Evolutionary conservation across 768 basidiomycete genomes (phyloP).

Genomic region (Tulasnella sp.): DNA sequence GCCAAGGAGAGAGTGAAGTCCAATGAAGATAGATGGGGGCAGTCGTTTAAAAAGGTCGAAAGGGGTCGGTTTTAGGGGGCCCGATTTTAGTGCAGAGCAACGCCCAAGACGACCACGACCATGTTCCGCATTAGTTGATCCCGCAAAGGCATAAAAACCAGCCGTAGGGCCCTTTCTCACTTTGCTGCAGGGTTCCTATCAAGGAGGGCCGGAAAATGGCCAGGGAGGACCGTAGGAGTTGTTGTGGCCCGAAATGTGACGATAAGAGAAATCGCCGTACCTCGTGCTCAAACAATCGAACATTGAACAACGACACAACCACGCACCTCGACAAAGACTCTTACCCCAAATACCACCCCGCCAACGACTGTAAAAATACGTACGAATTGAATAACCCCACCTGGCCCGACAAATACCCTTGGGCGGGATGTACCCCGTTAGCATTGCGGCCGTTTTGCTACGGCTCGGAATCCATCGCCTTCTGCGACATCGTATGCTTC

Average conservation of each 20-base stretch:
- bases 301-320: not conserved
- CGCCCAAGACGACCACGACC: not conserved
- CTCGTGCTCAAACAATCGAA: not conserved
- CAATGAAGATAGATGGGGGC: not conserved
- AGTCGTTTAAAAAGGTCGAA: not conserved
- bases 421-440: constrained; percentile 21
- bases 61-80: not conserved
- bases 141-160: not conserved
- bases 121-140: not conserved
- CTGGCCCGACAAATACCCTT: not conserved
- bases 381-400: not conserved
- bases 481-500: constrained; percentile 12
- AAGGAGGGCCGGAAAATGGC: not conserved
- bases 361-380: not conserved
- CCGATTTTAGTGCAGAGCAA: not conserved
- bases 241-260: not conserved
- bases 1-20: not conserved
- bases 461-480: constrained; percentile 22
- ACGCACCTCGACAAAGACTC: not conserved
- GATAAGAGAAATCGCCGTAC: not conserved
- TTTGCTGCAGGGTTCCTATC: not conserved
- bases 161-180: not conserved
- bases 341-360: not conserved
- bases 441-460: constrained; percentile 16
- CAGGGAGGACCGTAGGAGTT: not conserved